Evolutionary conservation across 768 basidiomycete species (phyloP), one percentile per base, ranked within the genome.

Genomic region (Podaxis sp.): DNA sequence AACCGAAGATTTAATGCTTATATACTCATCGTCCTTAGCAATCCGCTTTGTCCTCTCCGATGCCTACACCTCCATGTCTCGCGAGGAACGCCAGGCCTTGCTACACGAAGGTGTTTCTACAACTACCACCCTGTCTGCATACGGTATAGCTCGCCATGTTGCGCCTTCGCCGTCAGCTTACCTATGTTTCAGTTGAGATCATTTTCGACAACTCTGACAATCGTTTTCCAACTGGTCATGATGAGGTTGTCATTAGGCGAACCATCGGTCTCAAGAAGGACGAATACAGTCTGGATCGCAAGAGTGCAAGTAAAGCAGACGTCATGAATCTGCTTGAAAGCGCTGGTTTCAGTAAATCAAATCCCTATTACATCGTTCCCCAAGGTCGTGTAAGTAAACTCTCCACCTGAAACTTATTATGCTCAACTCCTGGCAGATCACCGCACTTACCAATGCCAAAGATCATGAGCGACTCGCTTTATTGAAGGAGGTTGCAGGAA

Each of bases 201-300:
- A 83, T 97, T 1, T 98, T 98, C 70, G 96, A 98, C 77, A 98
- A 97, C 73, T 81, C 87, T 2, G 95, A 97, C 73, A 89, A 90
- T 63, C 86, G 97, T 2, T 98, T 99, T 71, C 95, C 95, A 0
- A 98, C 95, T 16, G 89, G 89, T 11, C 86, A 90, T 55, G 88
- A 92, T 1, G 93, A 95, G 63, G 84, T 97, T 47, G 85, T 91
- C 32, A 80, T 99, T 3, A 85, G 97, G 11, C 84, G 97, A 32
- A 98, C 97, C 1, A 98, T 99, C 59, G 97, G 97, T 53, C 72
- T 95, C 46, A 98, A 99, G 81, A 99, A 98, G 76, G 97, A 98
- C 69, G 97, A 98, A 76, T 99, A 98, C 76, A 92, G 91, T 64
- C 79, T 98, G 28, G 96, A 99, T 74, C 90, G 90, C 78, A 98